Conservation (phyloP, 768 basidiomycete species). For the Calocybe indica region DNA sequence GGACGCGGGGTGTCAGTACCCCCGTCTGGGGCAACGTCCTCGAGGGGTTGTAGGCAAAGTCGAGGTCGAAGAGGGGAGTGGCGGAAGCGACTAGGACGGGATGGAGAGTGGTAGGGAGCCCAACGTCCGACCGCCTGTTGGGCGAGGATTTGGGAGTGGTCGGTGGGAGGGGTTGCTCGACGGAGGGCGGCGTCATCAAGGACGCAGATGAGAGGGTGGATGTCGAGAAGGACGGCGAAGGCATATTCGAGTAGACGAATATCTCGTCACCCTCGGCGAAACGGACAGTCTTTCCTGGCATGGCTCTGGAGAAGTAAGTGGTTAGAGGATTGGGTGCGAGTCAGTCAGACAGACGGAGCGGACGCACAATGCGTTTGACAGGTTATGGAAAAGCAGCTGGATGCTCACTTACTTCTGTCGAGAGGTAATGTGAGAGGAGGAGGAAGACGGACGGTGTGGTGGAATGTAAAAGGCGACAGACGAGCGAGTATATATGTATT, state of each 20-base stretch:
- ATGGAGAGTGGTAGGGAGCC: constrained; percentile 1
- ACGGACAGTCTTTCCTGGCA: constrained; percentile 2
- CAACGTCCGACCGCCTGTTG: constrained; percentile 1
- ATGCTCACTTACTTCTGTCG: neutral
- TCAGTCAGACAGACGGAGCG: no score
- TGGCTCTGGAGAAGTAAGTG: neutral
- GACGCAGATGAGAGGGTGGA: constrained; percentile 7
- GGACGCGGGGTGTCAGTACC: constrained; percentile 11
- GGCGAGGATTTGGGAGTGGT: constrained; percentile 8
- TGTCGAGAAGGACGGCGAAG: constrained; percentile 8
- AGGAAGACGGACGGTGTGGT: neutral
- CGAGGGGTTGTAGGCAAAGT: constrained; percentile 13
- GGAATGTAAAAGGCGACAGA: neutral
- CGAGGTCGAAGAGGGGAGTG: constrained; percentile 6
- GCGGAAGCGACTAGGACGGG: no score
- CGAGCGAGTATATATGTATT: neutral
- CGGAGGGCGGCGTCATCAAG: constrained; percentile 7
- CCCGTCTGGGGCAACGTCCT: constrained; percentile 1
- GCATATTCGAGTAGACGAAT: neutral
- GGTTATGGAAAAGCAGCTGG: neutral
- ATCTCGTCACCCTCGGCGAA: constrained; percentile 2
- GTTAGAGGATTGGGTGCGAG: no score
- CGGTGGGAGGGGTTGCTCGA: constrained; percentile 6
- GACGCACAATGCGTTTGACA: no score
- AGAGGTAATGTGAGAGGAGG: neutral